These are phyloP conservation scores for Xylariaceae sp. DNA, from an alignment of 2,329 filamentous ascomycete genomes.

Conservation along the genomic window DNA sequence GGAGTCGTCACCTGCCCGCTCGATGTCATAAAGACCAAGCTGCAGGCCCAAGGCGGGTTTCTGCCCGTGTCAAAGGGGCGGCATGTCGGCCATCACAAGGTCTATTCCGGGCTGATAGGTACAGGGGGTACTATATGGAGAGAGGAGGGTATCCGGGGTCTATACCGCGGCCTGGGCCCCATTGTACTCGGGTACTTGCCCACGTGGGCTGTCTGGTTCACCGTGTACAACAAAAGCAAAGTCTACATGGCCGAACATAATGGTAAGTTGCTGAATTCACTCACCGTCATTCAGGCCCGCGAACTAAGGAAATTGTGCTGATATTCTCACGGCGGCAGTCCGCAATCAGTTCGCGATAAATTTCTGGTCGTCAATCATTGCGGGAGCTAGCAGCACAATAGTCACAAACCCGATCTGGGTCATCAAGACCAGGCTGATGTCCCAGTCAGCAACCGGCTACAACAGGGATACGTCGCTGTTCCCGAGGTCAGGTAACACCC, in stretches of 20 bases:
- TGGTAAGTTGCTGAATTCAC: too few relatives aligned
- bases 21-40: slow-evolving; percentile 97
- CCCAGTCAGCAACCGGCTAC: slow-evolving; percentile 58
- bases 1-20: slow-evolving; percentile 94
- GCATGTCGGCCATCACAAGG: slow-evolving; percentile 46
- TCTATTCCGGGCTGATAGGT: slow-evolving; percentile 83
- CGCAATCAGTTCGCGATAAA: slow-evolving; percentile 74
- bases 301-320: slow-evolving; percentile 7
- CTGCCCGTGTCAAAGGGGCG: slow-evolving; percentile 43
- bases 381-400: slow-evolving; percentile 87
- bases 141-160: slow-evolving; percentile 80
- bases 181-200: slow-evolving; percentile 94
- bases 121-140: slow-evolving; percentile 80
- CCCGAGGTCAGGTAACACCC: slow-evolving; percentile 47
- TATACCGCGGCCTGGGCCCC: slow-evolving; percentile 90
- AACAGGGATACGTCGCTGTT: slow-evolving; percentile 41
- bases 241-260: slow-evolving; percentile 62
- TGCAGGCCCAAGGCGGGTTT: slow-evolving; percentile 92
- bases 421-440: slow-evolving; percentile 97
- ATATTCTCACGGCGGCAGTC: slow-evolving; percentile 12
- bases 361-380: slow-evolving; percentile 84
- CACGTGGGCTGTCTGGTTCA: slow-evolving; percentile 98
- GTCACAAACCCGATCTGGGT: slow-evolving; percentile 99
- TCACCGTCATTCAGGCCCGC: background rate
- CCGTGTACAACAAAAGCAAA: slow-evolving; percentile 89